Percentiles rank a stretch among this genome's conserved stretches.
Evolutionary conservation across 257 asterid genomes (phyloP).

Genomic region (Cordia subcordata): DNA sequence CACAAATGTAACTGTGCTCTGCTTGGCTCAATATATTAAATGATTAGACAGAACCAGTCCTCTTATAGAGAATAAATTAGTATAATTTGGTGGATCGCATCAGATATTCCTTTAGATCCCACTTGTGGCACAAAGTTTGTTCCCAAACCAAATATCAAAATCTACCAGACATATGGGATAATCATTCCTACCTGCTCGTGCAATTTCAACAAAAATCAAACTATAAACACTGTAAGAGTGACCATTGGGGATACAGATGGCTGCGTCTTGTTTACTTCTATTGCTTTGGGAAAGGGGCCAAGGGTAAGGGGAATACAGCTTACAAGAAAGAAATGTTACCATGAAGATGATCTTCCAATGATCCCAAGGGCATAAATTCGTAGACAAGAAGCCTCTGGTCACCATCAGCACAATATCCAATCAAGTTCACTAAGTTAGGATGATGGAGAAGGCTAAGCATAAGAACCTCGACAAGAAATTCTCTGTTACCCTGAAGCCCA

Average conservation of each 20-base stretch:
- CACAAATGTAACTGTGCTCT: too few species aligned
- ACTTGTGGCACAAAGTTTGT: too few species aligned
- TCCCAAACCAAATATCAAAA: too few species aligned
- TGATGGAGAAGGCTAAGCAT: constrained; percentile 99
- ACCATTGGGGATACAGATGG: not conserved
- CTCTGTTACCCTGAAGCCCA: constrained; percentile 98
- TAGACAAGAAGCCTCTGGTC: constrained; percentile 98
- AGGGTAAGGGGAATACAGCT: not conserved
- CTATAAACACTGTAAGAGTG: not conserved
- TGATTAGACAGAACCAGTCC: too few species aligned
- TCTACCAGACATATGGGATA: too few species aligned
- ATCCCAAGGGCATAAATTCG: constrained; percentile 94
- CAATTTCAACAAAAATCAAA: too few species aligned
- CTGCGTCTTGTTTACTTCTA: not conserved
- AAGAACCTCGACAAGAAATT: constrained; percentile 93
- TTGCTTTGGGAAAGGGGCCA: not conserved
- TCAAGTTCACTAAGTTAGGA: constrained; percentile 81
- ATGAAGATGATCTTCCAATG: constrained; percentile 93
- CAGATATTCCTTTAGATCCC: too few species aligned
- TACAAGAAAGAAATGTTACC: constrained; percentile 40
- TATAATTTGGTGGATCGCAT: too few species aligned
- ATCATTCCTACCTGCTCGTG: too few species aligned
- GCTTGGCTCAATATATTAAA: too few species aligned
- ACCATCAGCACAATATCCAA: constrained; percentile 99
- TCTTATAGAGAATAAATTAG: too few species aligned